These are phyloP conservation scores for Reutealis trisperma DNA, from an alignment of 345 rosid genomes.

Conservation along the genomic window DNA sequence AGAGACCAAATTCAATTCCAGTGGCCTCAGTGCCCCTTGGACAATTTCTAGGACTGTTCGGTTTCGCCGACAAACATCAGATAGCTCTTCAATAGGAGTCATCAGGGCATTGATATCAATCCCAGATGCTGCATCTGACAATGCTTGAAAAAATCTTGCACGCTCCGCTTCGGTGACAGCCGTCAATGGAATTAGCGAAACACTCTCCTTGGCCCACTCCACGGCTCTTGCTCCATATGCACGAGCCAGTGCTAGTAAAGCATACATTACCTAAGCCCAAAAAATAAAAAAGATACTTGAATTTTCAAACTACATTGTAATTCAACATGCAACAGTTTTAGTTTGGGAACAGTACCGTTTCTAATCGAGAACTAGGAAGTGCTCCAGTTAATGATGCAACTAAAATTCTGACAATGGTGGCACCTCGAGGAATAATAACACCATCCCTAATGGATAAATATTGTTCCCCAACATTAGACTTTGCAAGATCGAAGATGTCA, in stretches of 20 bases:
- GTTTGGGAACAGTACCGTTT: slow-evolving; percentile 50
- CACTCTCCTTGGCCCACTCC: slow-evolving; percentile 76
- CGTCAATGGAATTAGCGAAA: slow-evolving; percentile 70
- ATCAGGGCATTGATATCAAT: slow-evolving; percentile 59
- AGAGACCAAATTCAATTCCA: slow-evolving; percentile 58
- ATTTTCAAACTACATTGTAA: neutral
- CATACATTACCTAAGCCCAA: slow-evolving; percentile 61
- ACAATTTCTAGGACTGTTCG: slow-evolving; percentile 92
- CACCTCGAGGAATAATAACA: slow-evolving; percentile 82
- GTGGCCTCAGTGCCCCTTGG: slow-evolving; percentile 87
- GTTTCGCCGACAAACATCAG: slow-evolving; percentile 92
- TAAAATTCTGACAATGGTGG: slow-evolving; percentile 73
- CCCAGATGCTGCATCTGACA: slow-evolving; percentile 78
- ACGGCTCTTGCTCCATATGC: slow-evolving; percentile 60
- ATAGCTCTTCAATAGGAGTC: slow-evolving; percentile 76
- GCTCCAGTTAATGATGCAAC: slow-evolving; percentile 94
- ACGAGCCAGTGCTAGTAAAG: slow-evolving; percentile 72
- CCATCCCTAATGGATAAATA: slow-evolving; percentile 62
- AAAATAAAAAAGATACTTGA: neutral
- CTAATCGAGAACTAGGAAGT: slow-evolving; percentile 90
- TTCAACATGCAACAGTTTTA: neutral
- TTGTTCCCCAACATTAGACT: slow-evolving; percentile 61
- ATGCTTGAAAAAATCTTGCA: slow-evolving; percentile 61
- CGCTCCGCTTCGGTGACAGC: slow-evolving; percentile 79
- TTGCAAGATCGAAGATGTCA: slow-evolving; percentile 82